A percentile compares a stretch with the other conserved stretches of the same genome.
Conservation (phyloP, 495 filamentous ascomycete species). For the Aspergillus kassunensis region DNA sequence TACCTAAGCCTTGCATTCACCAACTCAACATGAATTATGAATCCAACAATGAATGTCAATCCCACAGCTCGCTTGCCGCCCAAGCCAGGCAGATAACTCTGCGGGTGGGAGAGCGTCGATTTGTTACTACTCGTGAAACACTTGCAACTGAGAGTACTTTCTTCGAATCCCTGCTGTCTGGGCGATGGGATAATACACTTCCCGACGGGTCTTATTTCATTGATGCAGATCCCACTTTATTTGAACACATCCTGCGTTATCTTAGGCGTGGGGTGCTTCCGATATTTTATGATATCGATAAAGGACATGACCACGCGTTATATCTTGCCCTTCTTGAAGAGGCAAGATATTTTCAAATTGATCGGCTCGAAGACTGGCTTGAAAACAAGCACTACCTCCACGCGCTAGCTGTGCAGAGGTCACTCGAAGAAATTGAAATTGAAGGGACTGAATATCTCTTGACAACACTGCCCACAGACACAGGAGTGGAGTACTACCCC, state of each 20-base stretch:
- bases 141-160: slow-evolving; percentile 3
- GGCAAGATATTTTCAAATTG: slow-evolving; percentile 7
- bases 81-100: too few relatives aligned
- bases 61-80: too few relatives aligned
- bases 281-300: slow-evolving; percentile 2
- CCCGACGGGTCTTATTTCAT: slow-evolving; percentile 8
- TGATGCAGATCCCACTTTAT: slow-evolving; percentile 9
- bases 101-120: slow-evolving; percentile 6
- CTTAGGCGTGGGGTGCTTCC: slow-evolving; percentile 4
- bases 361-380: background rate
- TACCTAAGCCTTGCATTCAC: too few relatives aligned
- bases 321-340: slow-evolving; percentile 8
- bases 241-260: slow-evolving; percentile 10
- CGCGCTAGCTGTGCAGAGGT: background rate
- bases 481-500: background rate
- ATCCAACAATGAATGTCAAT: too few relatives aligned
- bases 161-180: slow-evolving; percentile 5
- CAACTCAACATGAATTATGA: too few relatives aligned
- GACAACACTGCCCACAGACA: background rate
- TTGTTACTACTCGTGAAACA: slow-evolving; percentile 2
- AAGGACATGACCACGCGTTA: slow-evolving; percentile 2
- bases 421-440: background rate
- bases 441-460: background rate
- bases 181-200: background rate
- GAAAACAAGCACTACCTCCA: background rate